A percentile compares a stretch with the other conserved stretches of the same genome.
phyloP scores from a whole-genome alignment of 345 rosid species.

The Melastoma malabathricum region DNA sequence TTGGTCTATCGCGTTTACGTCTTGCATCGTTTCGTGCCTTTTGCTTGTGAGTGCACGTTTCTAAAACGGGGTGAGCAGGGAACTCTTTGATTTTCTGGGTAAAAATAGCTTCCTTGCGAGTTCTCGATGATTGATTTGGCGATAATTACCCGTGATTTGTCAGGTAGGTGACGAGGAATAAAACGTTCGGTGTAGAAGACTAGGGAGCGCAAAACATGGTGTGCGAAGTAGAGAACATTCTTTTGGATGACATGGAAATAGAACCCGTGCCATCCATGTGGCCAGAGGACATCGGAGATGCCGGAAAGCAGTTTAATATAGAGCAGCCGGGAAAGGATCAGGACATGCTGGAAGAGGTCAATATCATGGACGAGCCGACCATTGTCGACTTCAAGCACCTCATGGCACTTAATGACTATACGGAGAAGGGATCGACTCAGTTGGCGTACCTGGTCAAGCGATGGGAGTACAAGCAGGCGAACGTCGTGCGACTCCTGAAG shows the following conservation, averaged over 20 bases:
- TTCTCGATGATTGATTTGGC: too few species aligned
- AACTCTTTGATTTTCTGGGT: too few species aligned
- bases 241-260: conserved; percentile 64
- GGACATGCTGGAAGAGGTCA: conserved; percentile 83
- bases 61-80: too few species aligned
- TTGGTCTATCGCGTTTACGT: too few species aligned
- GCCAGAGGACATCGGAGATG: conserved; percentile 75
- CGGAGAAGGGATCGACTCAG: conserved; percentile 73
- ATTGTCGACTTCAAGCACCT: conserved; percentile 61
- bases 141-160: too few species aligned
- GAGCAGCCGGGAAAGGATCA: conserved; percentile 64
- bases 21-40: too few species aligned
- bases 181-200: too few species aligned
- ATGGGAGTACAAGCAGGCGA: conserved; percentile 77
- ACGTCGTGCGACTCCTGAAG: conserved; percentile 55
- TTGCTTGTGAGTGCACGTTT: too few species aligned
- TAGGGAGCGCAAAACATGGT: conserved; percentile 20
- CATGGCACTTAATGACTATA: conserved; percentile 36
- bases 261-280: conserved; percentile 86
- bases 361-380: conserved; percentile 31
- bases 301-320: conserved; percentile 75
- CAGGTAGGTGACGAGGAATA: too few species aligned
- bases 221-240: conserved; percentile 49
- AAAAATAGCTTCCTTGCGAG: too few species aligned
- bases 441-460: conserved; percentile 68